These are phyloP conservation scores for Bombardia bombarda DNA, from an alignment of 495 filamentous ascomycete species.

Conservation along the genomic window DNA sequence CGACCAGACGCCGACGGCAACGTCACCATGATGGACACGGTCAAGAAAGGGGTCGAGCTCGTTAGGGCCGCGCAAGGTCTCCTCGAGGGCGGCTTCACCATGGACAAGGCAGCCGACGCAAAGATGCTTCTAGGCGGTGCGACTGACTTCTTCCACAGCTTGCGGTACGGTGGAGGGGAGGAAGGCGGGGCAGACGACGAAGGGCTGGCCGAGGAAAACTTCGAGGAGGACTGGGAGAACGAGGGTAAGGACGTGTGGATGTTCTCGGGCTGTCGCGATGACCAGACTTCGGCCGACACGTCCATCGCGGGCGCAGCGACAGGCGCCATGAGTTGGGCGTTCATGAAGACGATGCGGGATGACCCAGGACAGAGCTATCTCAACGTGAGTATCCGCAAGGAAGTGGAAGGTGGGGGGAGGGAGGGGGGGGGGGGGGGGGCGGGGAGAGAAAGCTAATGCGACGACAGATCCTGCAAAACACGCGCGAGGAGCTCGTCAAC, in stretches of 20 bases:
- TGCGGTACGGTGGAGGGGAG: constrained; percentile 29
- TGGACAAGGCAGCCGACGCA: constrained; percentile 42
- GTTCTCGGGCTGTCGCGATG: constrained; percentile 52
- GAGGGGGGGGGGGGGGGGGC: no score
- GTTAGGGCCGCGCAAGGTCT: constrained; percentile 37
- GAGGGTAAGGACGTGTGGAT: constrained; percentile 51
- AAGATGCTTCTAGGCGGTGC: constrained; percentile 46
- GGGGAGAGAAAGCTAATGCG: no score
- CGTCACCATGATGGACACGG: constrained; percentile 46
- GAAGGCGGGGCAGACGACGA: constrained; percentile 33
- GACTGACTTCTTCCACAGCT: constrained; percentile 43
- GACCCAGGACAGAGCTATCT: constrained; percentile 41
- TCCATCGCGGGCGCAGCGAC: constrained; percentile 42
- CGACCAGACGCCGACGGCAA: constrained; percentile 46
- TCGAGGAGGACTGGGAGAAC: constrained; percentile 41
- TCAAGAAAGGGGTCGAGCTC: constrained; percentile 44
- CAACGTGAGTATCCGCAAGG: not conserved
- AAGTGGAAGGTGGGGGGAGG: no score
- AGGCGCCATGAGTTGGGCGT: constrained; percentile 54
- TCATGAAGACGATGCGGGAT: constrained; percentile 44
- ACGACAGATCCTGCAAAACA: constrained; percentile 39
- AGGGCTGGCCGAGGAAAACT: constrained; percentile 43
- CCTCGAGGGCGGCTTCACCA: constrained; percentile 45
- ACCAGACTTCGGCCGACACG: constrained; percentile 54
- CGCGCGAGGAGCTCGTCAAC: constrained; percentile 33